Evolutionary conservation across 2,329 filamentous ascomycete species (phyloP).

Genomic region (Chaetomium strumarium): DNA sequence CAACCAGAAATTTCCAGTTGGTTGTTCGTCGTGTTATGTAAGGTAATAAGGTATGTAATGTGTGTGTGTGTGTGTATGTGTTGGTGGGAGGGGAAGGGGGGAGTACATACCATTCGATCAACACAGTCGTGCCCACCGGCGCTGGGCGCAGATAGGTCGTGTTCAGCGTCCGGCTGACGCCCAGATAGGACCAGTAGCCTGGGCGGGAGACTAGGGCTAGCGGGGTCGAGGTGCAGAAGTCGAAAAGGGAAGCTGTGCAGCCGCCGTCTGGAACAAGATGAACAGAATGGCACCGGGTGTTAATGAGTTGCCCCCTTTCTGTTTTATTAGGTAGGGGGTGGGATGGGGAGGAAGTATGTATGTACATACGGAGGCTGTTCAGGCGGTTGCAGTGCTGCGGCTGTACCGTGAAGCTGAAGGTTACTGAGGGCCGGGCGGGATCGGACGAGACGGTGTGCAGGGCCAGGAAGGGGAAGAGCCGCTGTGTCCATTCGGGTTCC

Average conservation of each 20-base stretch:
- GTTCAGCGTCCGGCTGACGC: constrained; percentile 60
- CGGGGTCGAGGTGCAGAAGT: constrained; percentile 56
- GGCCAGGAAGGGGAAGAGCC: constrained; percentile 37
- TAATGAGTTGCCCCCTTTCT: no score
- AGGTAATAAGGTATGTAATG: no score
- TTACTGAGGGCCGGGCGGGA: constrained; percentile 34
- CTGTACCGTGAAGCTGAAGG: constrained; percentile 31
- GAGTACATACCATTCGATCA: constrained; percentile 42
- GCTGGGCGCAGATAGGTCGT: constrained; percentile 62
- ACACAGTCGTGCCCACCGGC: constrained; percentile 43
- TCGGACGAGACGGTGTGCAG: constrained; percentile 34
- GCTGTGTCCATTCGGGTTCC: constrained; percentile 35
- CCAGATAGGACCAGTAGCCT: constrained; percentile 56
- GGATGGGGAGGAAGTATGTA: background rate
- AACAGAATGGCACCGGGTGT: no score
- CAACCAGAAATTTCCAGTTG: no score
- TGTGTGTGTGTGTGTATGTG: no score
- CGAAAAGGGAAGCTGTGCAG: constrained; percentile 61
- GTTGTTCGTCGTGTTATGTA: no score
- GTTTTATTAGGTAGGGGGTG: no score
- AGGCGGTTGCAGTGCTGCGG: constrained; percentile 47
- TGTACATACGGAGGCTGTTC: constrained; percentile 42
- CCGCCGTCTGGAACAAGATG: constrained; percentile 44
- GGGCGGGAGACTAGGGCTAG: constrained; percentile 50
- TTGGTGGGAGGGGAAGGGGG: background rate